phyloP scores from a whole-genome alignment of 768 basidiomycete species.

The Agrocybe praecox region DNA sequence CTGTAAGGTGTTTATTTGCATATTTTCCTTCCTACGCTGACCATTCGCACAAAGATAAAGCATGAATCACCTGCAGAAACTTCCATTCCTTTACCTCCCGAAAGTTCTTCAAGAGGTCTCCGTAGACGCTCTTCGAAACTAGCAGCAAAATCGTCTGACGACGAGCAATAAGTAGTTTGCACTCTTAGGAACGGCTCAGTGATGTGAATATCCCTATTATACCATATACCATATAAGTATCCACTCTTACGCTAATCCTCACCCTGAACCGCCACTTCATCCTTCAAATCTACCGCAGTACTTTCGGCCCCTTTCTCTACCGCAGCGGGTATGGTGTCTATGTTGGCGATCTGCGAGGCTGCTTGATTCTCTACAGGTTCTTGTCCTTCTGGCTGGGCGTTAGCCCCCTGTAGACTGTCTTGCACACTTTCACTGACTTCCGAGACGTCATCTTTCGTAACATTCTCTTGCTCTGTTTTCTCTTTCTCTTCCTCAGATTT shows the following conservation, averaged over 20 bases:
- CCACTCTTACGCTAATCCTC: no score
- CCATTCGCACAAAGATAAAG: constrained; percentile 13
- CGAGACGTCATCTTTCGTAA: constrained; percentile 5
- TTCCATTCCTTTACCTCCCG: constrained; percentile 14
- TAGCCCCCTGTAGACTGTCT: no score
- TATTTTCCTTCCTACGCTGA: constrained; percentile 20
- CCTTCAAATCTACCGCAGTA: no score
- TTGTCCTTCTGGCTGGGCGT: no score
- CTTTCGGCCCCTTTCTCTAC: no score
- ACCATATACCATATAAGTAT: background rate
- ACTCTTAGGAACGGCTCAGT: no score
- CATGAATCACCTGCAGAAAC: background rate
- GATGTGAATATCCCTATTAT: background rate
- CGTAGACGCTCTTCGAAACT: constrained; percentile 50
- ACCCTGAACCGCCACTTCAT: no score
- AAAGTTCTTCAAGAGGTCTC: constrained; percentile 32
- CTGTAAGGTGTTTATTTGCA: constrained; percentile 16
- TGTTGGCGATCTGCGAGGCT: no score
- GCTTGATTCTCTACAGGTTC: no score
- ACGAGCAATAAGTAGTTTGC: constrained; percentile 22
- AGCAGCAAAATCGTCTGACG: constrained; percentile 31
- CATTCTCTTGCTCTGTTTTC: background rate
- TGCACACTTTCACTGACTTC: background rate
- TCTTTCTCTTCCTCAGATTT: background rate
- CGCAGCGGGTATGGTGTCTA: no score